Evolutionary conservation across 2,329 filamentous ascomycete genomes (phyloP), one percentile per base, ranked within the genome.

Genomic region (Apiospora sp.): DNA sequence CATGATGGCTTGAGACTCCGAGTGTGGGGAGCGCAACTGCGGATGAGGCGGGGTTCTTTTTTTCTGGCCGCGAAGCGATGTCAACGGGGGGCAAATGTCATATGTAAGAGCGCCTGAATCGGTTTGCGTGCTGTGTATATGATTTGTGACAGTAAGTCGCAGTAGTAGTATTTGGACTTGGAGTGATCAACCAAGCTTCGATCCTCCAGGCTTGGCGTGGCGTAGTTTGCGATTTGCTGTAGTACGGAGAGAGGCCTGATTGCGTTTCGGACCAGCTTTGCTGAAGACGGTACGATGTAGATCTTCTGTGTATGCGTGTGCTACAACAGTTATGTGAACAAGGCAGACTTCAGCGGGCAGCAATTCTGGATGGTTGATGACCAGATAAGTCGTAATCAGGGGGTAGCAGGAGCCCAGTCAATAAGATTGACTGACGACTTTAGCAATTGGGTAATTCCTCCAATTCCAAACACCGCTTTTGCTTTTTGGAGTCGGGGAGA

Each of bases 1-100:
- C 67, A 68, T 49, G 43, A 68, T 68, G 67, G 19, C 46, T 30
- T 49, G 43, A 16, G 67, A 68, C 67, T 48, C 46, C 43, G 41
- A 49, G 16, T 12, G 16, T 12, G 22, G 67, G 34, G 58, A 64
- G 34, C 58, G 58, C 58, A 41, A 41, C 58, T 41, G 58, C 58
- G 58, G 58, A 64, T 41, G 19, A 64, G 22, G 58, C 58, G 58
- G 58, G 58, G 58, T 13, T 41, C 22, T 41, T 37, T 41, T n/a
- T 41, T n/a, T 41, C n/a, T 41, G 10, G 58, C 58, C 8, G 58
- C 58, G 19, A 64, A 41, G 10, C 34, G 58, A 61, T 37, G 30
- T 30, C 30, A 41, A 61, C 34, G 30, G 58, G 54, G 58, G 58
- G 58, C 58, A 41, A 64, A 64, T 61, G 19, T n/a, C 24, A 41